Evolutionary conservation across 192 early-diverging fungal genomes (phyloP).

Genomic region (Coemansia sp.): DNA sequence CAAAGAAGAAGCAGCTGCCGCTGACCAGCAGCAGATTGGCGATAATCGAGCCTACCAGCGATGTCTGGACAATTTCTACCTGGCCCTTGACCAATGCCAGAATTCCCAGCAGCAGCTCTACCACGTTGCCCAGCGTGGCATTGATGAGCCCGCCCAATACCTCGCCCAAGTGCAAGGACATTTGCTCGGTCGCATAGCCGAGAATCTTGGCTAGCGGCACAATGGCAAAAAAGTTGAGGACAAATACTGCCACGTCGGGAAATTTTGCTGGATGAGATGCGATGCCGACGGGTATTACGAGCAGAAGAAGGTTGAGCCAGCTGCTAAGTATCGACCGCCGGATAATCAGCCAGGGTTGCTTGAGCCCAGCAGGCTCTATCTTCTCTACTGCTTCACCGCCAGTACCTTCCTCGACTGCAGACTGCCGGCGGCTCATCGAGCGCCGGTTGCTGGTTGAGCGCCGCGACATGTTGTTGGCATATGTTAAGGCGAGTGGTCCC

Average conservation of each 20-base stretch:
- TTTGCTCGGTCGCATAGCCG: conserved; percentile 74
- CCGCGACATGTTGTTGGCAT: conserved; percentile 39
- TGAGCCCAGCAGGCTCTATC: conserved; percentile 32
- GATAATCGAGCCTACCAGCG: conserved; percentile 85
- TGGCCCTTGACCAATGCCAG: conserved; percentile 77
- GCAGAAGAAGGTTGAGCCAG: conserved; percentile 67
- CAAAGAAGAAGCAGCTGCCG: conserved; percentile 83
- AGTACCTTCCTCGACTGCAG: not conserved
- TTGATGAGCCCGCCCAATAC: conserved; percentile 84
- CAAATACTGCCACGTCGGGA: conserved; percentile 66
- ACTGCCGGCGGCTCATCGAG: not conserved
- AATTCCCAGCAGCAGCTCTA: conserved; percentile 80
- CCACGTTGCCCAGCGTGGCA: conserved; percentile 78
- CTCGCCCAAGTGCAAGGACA: conserved; percentile 58
- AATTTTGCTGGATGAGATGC: conserved; percentile 61
- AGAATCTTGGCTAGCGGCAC: conserved; percentile 85
- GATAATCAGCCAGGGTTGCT: conserved; percentile 49
- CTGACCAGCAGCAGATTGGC: conserved; percentile 85
- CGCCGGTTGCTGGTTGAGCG: conserved; percentile 25
- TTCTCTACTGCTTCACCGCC: not conserved
- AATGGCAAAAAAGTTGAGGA: conserved; percentile 88
- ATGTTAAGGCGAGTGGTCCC: conserved; percentile 40
- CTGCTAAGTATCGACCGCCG: conserved; percentile 56
- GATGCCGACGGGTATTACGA: conserved; percentile 81
- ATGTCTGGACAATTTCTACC: conserved; percentile 82